A percentile compares a stretch with the other conserved stretches of the same genome.
Conservation (phyloP, 1,139 yeast species). For the Tardiomyces digboiensis region DNA sequence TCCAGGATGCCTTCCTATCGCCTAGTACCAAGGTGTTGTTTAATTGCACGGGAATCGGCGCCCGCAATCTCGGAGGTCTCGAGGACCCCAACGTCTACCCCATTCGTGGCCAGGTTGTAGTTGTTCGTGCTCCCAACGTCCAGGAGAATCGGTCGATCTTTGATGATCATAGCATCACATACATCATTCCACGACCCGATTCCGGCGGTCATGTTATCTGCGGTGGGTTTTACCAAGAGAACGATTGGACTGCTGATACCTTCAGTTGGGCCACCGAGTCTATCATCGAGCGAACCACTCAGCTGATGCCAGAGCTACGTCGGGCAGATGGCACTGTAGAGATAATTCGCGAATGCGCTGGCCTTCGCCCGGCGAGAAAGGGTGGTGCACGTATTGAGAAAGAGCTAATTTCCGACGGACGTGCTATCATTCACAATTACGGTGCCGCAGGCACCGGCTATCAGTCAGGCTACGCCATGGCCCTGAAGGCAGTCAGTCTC, state of each 20-base stretch:
- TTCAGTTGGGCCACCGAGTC: conserved; percentile 45
- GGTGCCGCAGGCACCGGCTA: conserved; percentile 77
- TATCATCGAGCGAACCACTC: conserved; percentile 47
- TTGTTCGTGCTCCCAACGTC: conserved; percentile 37
- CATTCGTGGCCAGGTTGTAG: conserved; percentile 62
- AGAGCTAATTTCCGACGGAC: conserved; percentile 30
- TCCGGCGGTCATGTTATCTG: conserved; percentile 51
- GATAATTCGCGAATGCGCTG: conserved; percentile 52
- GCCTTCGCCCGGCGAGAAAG: conserved; percentile 58
- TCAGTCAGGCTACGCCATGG: conserved; percentile 66
- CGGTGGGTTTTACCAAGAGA: conserved; percentile 58
- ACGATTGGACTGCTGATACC: conserved; percentile 49
- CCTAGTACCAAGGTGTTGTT: conserved; percentile 39
- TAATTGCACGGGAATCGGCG: conserved; percentile 65
- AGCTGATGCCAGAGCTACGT: conserved; percentile 43
- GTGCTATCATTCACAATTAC: conserved; percentile 48
- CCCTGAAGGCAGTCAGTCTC: conserved; percentile 35
- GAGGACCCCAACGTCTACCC: conserved; percentile 47
- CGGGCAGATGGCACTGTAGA: conserved; percentile 33
- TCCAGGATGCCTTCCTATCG: conserved; percentile 41
- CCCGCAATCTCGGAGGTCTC: conserved; percentile 47
- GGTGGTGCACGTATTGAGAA: conserved; percentile 60
- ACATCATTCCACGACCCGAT: conserved; percentile 59
- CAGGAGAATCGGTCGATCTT: conserved; percentile 17
- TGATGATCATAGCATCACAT: conserved; percentile 32